Percentiles rank a stretch among this genome's conserved stretches.
Conservation (phyloP, 2,329 filamentous ascomycete genomes). For the Zymoseptoria pseudotritici region DNA sequence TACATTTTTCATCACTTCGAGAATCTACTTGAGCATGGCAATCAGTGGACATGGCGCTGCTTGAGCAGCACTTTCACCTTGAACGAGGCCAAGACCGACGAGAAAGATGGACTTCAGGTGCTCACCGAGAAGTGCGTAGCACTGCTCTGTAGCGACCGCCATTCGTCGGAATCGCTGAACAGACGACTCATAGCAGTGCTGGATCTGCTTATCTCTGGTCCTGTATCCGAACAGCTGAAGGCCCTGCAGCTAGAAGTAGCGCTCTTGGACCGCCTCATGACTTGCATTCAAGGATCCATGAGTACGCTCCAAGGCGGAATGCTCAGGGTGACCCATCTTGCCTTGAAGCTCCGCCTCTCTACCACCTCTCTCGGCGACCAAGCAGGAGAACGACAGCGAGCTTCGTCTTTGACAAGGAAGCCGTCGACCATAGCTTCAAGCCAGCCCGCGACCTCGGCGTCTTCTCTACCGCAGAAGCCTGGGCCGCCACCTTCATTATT, state of each 20-base stretch:
- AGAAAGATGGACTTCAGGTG: constrained; percentile 13
- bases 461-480: constrained; percentile 18
- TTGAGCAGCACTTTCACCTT: constrained; percentile 8
- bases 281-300: constrained; percentile 15
- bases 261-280: constrained; percentile 19
- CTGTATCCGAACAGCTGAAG: constrained; percentile 12
- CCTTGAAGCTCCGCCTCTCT: constrained; percentile 53
- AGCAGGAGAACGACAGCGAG: constrained; percentile 1
- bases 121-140: constrained; percentile 18
- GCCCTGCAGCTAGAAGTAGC: constrained; percentile 20
- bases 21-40: constrained; percentile 60
- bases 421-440: constrained; percentile 1
- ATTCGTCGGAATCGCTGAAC: constrained; percentile 10
- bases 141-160: constrained; percentile 14
- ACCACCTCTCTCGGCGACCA: not conserved
- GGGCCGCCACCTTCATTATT: constrained; percentile 63
- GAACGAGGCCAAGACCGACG: not conserved
- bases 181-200: constrained; percentile 15
- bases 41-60: constrained; percentile 21
- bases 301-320: constrained; percentile 43
- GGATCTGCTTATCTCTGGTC: constrained; percentile 16
- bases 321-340: constrained; percentile 68
- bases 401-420: constrained; percentile 4
- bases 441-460: constrained; percentile 3
- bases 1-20: constrained; percentile 69